phyloP scores from a whole-genome alignment of 2,329 filamentous ascomycete species.

The Trichoderma polysporum region DNA sequence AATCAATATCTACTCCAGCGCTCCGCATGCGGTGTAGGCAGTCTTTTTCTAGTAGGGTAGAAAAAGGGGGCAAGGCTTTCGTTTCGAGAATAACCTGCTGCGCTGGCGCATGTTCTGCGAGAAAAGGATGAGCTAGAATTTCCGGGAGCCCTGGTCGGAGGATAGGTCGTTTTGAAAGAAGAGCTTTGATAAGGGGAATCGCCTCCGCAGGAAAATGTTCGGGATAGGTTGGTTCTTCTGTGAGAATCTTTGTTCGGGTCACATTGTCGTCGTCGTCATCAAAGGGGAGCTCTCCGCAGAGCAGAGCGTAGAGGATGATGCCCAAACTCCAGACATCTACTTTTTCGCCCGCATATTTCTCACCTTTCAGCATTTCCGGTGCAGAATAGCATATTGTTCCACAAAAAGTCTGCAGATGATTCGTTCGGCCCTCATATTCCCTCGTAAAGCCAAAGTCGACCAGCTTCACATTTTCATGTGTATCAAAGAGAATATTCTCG shows the following conservation, averaged over 20 bases:
- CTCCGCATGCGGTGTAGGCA: slow-evolving; percentile 89
- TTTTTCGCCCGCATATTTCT: slow-evolving; percentile 97
- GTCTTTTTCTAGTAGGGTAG: slow-evolving; percentile 83
- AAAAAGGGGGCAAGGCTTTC: slow-evolving; percentile 77
- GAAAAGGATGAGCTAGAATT: slow-evolving; percentile 83
- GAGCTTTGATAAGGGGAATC: slow-evolving; percentile 68
- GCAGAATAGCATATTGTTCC: slow-evolving; percentile 97
- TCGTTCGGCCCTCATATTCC: slow-evolving; percentile 93
- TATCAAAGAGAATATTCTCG: slow-evolving; percentile 88
- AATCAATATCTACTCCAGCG: slow-evolving; percentile 90
- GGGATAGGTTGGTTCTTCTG: slow-evolving; percentile 81
- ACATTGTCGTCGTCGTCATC: slow-evolving; percentile 92
- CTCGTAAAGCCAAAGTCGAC: slow-evolving; percentile 98
- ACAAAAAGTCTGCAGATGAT: slow-evolving; percentile 95
- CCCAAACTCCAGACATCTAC: slow-evolving; percentile 95
- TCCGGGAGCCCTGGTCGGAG: slow-evolving; percentile 79
- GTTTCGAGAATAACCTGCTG: slow-evolving; percentile 88
- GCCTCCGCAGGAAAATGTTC: slow-evolving; percentile 77
- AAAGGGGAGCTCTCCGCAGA: slow-evolving; percentile 86
- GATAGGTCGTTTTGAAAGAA: slow-evolving; percentile 90
- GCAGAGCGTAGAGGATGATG: slow-evolving; percentile 78
- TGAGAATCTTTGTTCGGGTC: slow-evolving; percentile 82
- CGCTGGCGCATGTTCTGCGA: slow-evolving; percentile 80
- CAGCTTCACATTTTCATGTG: slow-evolving; percentile 94
- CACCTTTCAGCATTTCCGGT: slow-evolving; percentile 96